A percentile compares a stretch with the other conserved stretches of the same genome.
Conservation (phyloP, 2,329 filamentous ascomycete genomes). For the Curvularia lunata region DNA sequence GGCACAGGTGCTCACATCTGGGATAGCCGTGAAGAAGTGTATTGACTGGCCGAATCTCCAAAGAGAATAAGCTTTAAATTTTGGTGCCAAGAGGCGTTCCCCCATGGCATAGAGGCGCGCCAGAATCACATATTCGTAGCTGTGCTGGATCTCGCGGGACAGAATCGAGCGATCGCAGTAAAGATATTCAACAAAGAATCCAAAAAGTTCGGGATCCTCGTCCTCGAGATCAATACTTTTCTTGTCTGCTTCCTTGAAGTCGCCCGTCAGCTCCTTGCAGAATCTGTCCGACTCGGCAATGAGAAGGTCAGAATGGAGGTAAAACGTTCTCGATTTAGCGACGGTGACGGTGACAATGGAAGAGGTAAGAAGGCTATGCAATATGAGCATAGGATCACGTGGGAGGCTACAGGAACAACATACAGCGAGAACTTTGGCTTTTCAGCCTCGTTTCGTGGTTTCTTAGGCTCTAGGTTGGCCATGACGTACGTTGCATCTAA, state of each 20-base stretch:
- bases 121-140: background rate
- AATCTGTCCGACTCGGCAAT: background rate
- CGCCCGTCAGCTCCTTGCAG: background rate
- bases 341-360: background rate
- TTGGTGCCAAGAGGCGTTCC: background rate
- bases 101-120: slow-evolving; percentile 1
- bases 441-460: no score
- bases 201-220: slow-evolving; percentile 27
- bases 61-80: background rate
- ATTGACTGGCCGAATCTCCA: background rate
- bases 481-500: no score
- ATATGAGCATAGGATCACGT: background rate
- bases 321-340: background rate
- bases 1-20: background rate
- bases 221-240: slow-evolving; percentile 7
- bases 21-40: accelerated
- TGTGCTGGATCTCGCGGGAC: slow-evolving; percentile 2
- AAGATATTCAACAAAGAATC: slow-evolving; percentile 31
- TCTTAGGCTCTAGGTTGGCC: no score
- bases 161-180: slow-evolving; percentile 26
- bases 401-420: background rate
- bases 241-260: background rate
- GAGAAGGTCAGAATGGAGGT: background rate
- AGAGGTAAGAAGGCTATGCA: background rate
- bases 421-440: no score